These are phyloP conservation scores for Pyricularia grisea DNA, from an alignment of 2,329 filamentous ascomycete species.

Conservation along the genomic window DNA sequence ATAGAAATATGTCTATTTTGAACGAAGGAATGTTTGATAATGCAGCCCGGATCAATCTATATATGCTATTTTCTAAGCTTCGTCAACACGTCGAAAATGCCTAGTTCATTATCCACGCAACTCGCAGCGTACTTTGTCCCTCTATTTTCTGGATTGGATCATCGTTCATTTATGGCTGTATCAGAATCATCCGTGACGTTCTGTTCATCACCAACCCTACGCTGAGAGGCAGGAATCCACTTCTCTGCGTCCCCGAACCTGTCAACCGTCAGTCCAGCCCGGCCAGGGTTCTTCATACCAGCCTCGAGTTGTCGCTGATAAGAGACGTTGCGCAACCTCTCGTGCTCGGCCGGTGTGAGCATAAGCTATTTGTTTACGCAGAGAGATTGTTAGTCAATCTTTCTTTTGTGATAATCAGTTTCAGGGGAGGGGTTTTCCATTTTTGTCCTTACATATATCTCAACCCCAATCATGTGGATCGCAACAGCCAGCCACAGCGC, in stretches of 20 bases:
- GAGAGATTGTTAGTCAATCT: not conserved
- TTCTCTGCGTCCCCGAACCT: conserved; percentile 24
- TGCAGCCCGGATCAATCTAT: not conserved
- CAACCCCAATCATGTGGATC: conserved; percentile 38
- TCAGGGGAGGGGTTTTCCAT: not conserved
- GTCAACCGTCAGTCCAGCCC: conserved; percentile 33
- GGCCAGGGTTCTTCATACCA: conserved; percentile 39
- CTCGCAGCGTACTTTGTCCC: not conserved
- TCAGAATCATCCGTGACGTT: not conserved
- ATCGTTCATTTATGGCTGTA: not conserved
- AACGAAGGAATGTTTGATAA: not conserved
- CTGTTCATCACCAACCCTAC: not conserved
- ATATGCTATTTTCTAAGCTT: not conserved
- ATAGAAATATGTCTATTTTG: not conserved
- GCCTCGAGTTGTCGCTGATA: conserved; percentile 46
- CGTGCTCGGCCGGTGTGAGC: conserved; percentile 42
- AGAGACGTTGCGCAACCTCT: conserved; percentile 43
- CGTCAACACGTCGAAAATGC: too few relatives aligned
- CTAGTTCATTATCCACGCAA: too few relatives aligned
- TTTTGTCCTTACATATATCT: conserved; percentile 34
- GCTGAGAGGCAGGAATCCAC: conserved; percentile 10
- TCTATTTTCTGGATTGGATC: not conserved
- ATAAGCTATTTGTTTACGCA: conserved; percentile 26
- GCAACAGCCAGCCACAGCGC: conserved; percentile 41
- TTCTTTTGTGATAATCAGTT: not conserved